Base-by-base conservation (phyloP, 2,329 filamentous ascomycete species). In the Colletotrichum scovillei region DNA sequence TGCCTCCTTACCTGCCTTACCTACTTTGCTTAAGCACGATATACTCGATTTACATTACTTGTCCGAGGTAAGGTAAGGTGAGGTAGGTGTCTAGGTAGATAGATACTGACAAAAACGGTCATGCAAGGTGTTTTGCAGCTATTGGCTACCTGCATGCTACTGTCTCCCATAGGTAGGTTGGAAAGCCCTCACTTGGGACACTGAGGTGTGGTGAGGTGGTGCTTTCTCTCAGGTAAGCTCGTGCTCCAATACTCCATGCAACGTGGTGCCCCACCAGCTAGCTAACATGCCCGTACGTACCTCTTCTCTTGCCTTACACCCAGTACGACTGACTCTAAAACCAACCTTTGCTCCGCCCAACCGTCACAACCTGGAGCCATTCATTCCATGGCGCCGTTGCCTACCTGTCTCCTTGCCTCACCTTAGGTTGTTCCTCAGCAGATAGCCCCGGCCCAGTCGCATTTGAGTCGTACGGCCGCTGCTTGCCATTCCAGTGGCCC, bases 301-400 rank as follows among this genome's bases (percentile, higher is more conserved):
- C 28, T 30, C 16, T 35, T 35, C 28, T 30, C 16, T 35, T 35
- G 24, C 52, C 14, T 24, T 14, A 35, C 30, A 55, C 69, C 65
- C 42, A 49, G 42, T 9, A 69, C 69, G 26, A 56, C 46, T 42
- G 53, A 72, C 52, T 69, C 65, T 69, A 59, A 72, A 58, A 67
- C 68, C 56, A 72, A 72, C 58, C 69, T 72, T 38, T 28, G 24
- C 65, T 59, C 65, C 70, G 67, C 70, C 57, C 28, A 26, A 22
- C 58, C 22, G 59, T 60, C 58, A 42, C 53, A 69, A 63, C 53
- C 38, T 64, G 53, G 53, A 22, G 42, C 19, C 42, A 49, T 49
- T 49, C 42, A 49, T 49, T 49, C 42, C 42, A 49, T 49, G 42
- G 42, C 32, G 46, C 42, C 58, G 46, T 35, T 57, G 49, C 26